Percentiles rank a stretch among this genome's conserved stretches.
Evolutionary conservation across 768 basidiomycete species (phyloP).

Genomic region (Psilocybe subaeruginosa): DNA sequence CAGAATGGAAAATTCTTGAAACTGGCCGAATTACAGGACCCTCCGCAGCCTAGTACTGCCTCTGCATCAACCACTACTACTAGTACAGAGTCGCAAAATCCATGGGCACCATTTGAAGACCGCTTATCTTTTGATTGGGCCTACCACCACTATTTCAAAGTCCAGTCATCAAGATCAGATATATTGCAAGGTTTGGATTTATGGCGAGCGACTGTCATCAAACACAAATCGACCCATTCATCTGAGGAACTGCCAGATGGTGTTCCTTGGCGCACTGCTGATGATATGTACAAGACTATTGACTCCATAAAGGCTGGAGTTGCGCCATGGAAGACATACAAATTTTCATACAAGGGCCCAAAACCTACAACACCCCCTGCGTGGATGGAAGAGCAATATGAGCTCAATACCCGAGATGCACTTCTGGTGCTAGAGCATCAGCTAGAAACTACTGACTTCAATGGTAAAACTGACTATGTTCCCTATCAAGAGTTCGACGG

Average conservation of each 20-base stretch:
- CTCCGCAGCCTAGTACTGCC: too few relatives aligned
- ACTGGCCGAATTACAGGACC: not conserved
- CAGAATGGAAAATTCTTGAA: not conserved
- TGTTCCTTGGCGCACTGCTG: slow-evolving; percentile 21
- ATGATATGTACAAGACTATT: slow-evolving; percentile 14
- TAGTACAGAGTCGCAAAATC: slow-evolving; percentile 4
- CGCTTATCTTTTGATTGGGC: slow-evolving; percentile 31
- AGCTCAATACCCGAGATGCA: too few relatives aligned
- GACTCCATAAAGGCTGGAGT: not conserved
- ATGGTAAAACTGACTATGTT: not conserved
- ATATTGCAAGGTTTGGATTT: slow-evolving; percentile 26
- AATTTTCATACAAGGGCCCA: too few relatives aligned
- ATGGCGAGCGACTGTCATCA: slow-evolving; percentile 23
- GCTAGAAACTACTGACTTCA: too few relatives aligned
- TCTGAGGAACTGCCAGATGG: not conserved
- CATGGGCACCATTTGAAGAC: slow-evolving; percentile 30
- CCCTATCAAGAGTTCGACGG: not conserved
- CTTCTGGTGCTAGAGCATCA: too few relatives aligned
- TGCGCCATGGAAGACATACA: too few relatives aligned
- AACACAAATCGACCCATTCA: slow-evolving; percentile 1
- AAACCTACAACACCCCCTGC: too few relatives aligned
- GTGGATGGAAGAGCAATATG: too few relatives aligned
- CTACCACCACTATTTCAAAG: slow-evolving; percentile 24
- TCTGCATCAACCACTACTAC: too few relatives aligned
- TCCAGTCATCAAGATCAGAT: slow-evolving; percentile 24